A percentile compares a stretch with the other conserved stretches of the same genome.
phyloP scores from a whole-genome alignment of 1,284 basidiomycete species.

The Puccinia horiana region DNA sequence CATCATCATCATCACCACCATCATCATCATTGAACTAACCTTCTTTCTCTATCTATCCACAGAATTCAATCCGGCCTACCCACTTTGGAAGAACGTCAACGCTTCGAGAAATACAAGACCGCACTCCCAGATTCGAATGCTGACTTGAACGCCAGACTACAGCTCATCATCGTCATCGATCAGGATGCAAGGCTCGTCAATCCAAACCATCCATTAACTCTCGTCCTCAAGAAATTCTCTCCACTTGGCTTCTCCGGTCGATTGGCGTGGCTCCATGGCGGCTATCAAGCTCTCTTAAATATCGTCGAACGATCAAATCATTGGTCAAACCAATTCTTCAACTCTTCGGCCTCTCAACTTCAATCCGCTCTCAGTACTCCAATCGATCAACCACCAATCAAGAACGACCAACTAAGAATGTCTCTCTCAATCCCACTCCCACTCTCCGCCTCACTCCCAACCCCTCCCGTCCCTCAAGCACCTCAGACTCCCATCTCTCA shows the following conservation, averaged over 20 bases:
- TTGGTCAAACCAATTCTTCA: neutral
- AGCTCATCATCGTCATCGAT: slow-evolving; percentile 23
- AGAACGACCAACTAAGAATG: slow-evolving; percentile 16
- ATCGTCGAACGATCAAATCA: neutral
- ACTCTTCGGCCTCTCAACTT: neutral
- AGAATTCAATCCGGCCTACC: slow-evolving; percentile 22
- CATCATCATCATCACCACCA: neutral
- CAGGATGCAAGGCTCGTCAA: slow-evolving; percentile 52
- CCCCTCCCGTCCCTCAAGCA: neutral
- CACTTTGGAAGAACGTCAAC: neutral
- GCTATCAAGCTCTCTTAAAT: slow-evolving; percentile 54
- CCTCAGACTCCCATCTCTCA: neutral
- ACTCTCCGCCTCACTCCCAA: slow-evolving; percentile 20
- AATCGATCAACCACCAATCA: neutral
- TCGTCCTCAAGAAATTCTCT: slow-evolving; percentile 57
- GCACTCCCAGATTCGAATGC: neutral
- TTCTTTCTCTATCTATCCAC: neutral
- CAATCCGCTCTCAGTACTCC: neutral
- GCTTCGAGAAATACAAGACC: slow-evolving; percentile 7
- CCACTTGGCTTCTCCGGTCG: slow-evolving; percentile 55
- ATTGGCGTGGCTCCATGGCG: slow-evolving; percentile 57
- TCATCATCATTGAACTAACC: neutral
- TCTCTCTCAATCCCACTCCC: slow-evolving; percentile 23
- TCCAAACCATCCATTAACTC: slow-evolving; percentile 56
- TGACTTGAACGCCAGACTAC: neutral